Base-by-base conservation (phyloP, 352 stramenopile genomes). In the Phytopythium mirpurense region DNA sequence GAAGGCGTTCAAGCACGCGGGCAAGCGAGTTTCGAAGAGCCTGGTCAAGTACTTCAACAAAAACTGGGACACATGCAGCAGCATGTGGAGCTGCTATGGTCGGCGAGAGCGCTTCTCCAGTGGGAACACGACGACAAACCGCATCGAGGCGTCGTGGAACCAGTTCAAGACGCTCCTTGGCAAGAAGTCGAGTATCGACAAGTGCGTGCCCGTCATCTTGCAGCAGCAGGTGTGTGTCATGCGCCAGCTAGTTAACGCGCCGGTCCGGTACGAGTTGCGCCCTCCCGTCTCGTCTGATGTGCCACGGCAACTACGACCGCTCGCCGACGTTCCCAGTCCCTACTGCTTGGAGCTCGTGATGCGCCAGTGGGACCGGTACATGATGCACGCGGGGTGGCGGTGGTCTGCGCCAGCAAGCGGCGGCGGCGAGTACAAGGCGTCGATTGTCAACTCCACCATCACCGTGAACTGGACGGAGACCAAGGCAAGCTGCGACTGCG, bases 121-220 rank as follows among this genome's bases (percentile, higher is more conserved):
- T 15, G 41, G 37, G 3, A 61, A 61, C 16, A 55, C 55, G 0
- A 61, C 55, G 10, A 61, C 46, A 4, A 61, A 56, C 24, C n/a
- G 55, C 14, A 45, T 56, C 21, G 55, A 56, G 35, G 24, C 27
- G 0, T 52, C 51, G 21, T 61, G 47, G 47, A 38, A 35, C 38
- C 55, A 56, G 31, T 19, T 61, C 4, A 61, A 61, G 37, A 6
- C 37, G 40, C 32, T 48, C 15, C 41, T 47, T 38, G 49, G 51
- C 16, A 45, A 23, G 23, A 57, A 49, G 36, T 12, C 34, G 16
- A 26, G 23, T 2, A 32, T 48, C 19, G 29, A 48, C 40, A 46
- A 46, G 14, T 12, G n/a, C 11, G 40, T 46, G 1, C 7, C 40
- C 12, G 23, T 9, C 11, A 3, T 46, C 1, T 14, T 46, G 2